Percentiles rank a stretch among this genome's conserved stretches.
Evolutionary conservation across 176 grass and related monocot species (phyloP).

Genomic region (Carex myosuroides): DNA sequence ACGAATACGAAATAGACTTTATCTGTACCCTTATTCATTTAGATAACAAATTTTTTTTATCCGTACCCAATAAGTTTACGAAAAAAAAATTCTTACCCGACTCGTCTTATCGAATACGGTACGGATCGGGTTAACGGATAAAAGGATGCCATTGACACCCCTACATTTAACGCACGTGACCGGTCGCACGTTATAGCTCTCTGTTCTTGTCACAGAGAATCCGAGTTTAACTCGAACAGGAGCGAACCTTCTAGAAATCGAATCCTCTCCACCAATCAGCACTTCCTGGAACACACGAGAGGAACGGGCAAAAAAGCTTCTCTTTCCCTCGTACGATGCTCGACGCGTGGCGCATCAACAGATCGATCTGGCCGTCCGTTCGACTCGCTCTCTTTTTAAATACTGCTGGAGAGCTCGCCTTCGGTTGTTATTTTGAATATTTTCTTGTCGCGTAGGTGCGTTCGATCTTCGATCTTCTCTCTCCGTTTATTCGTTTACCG

Average conservation of each 20-base stretch:
- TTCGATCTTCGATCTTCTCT: neutral
- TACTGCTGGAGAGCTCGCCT: neutral
- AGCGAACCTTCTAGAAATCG: neutral
- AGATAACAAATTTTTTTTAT: too few species aligned
- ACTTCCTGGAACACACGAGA: constrained; percentile 1
- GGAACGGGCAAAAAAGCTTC: neutral
- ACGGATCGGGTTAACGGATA: too few species aligned
- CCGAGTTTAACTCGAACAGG: neutral
- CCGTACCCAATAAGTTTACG: too few species aligned
- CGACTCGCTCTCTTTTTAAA: neutral
- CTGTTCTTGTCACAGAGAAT: neutral
- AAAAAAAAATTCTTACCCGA: too few species aligned
- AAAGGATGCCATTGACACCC: too few species aligned
- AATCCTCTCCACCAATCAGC: neutral
- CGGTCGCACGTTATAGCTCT: neutral
- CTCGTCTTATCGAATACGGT: too few species aligned
- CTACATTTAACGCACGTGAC: too few species aligned
- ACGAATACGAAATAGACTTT: too few species aligned
- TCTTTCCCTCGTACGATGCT: neutral
- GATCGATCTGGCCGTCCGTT: neutral
- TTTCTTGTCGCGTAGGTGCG: neutral
- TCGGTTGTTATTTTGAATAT: neutral
- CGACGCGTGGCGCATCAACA: neutral
- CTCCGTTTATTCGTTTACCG: neutral
- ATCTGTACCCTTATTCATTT: too few species aligned